Base-by-base conservation (phyloP, 805 yeast species). In the Dipodascopsis uninucleata region DNA sequence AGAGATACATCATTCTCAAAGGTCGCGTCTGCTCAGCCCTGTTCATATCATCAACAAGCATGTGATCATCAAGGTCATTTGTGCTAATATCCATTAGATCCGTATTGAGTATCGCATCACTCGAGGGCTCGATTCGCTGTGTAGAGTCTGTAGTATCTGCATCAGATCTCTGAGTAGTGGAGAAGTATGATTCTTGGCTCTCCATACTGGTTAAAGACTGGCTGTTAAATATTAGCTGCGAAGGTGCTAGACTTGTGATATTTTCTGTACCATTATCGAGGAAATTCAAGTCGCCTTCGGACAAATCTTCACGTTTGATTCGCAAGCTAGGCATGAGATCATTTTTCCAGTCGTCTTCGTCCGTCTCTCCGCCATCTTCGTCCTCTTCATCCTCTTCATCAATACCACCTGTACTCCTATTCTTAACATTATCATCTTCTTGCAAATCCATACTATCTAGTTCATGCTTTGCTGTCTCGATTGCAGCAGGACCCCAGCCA, bases 1-100 rank as follows among this genome's bases (percentile, higher is more conserved):
- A 83, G 36, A 85, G 65, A 10, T 39, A 28, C 3, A 40, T 36
- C 49, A 50, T 50, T 9, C 49, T 44, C 8, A 46, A 17, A 9
- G 48, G 49, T 25, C 18, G 23, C n/a, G 5, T 29, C 9, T 7
- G 47, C 9, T 10, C 8, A 10, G 20, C 35, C 9, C 20, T 23
- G 21, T 31, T 23, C 14, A 31, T 31, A 9, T 14, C 8, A 10
- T 31, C 35, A 31, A 10, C 20, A 9, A 31, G 21, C 8, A 31
- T 10, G 8, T 31, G 10, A 10, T 31, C 35, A 14, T 31, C 35
- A 12, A 34, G 32, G 1, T 58, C 63, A 10, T 56, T 70, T n/a
- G 61, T 14, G 29, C 29, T 14, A 14, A 26, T 12, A 26, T 14
- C 29, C 12, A 14, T 12, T 12, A 26, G 12, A 14, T 26, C 29